Percentiles rank a stretch among this genome's conserved stretches.
Conservation (phyloP, 2,329 filamentous ascomycete genomes). For the Periconia digitata region DNA sequence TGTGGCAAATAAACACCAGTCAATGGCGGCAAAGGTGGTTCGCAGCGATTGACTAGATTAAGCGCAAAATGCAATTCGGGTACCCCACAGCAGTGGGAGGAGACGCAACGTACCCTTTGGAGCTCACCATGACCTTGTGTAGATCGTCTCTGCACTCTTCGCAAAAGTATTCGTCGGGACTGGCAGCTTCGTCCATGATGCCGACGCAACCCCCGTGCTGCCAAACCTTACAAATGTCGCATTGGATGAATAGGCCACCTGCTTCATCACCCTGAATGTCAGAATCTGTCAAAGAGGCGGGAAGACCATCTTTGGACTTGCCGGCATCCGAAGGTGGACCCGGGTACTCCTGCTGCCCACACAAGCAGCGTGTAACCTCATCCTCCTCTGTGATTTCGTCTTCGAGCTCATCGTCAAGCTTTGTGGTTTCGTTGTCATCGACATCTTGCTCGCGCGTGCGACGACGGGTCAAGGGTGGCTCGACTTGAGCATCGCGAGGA, state of each 20-base stretch:
- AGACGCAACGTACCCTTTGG: conserved; percentile 73
- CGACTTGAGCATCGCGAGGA: conserved; percentile 54
- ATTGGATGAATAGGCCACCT: conserved; percentile 96
- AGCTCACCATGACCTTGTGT: conserved; percentile 78
- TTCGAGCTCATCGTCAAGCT: conserved; percentile 57
- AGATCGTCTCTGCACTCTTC: conserved; percentile 91
- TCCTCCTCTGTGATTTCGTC: conserved; percentile 71
- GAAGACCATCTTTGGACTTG: conserved; percentile 48
- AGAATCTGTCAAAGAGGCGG: conserved; percentile 60
- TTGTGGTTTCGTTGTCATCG: conserved; percentile 52
- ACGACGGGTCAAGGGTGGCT: conserved; percentile 71
- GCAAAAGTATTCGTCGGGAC: conserved; percentile 97
- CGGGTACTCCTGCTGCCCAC: conserved; percentile 91
- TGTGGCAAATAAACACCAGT: background rate
- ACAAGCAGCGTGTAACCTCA: conserved; percentile 93
- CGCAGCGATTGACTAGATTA: too few relatives aligned
- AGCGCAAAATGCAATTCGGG: too few relatives aligned
- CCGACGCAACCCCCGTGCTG: conserved; percentile 97
- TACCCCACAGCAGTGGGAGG: too few relatives aligned
- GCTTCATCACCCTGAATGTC: conserved; percentile 66
- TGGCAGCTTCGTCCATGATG: conserved; percentile 90
- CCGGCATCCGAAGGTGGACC: conserved; percentile 67
- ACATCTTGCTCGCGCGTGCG: conserved; percentile 76
- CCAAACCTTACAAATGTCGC: conserved; percentile 97
- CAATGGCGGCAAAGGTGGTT: too few relatives aligned